Evolutionary conservation across 2,329 filamentous ascomycete species (phyloP).

Genomic region (Gaeumannomyces tritici): DNA sequence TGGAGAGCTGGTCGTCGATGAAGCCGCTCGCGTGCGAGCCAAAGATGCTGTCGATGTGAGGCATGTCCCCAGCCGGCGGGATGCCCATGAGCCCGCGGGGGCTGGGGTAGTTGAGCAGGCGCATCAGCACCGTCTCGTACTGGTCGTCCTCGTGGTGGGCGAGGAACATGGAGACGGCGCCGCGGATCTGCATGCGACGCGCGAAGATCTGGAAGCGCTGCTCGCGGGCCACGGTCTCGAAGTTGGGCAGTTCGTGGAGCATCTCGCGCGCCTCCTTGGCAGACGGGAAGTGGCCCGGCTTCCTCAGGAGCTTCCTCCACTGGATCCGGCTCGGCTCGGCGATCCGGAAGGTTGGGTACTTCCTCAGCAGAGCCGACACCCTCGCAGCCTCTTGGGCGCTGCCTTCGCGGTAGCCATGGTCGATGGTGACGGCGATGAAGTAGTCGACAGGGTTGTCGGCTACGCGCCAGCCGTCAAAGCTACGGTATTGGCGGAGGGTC

Average conservation of each 20-base stretch:
- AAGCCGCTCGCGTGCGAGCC: constrained; percentile 60
- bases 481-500: constrained; percentile 19
- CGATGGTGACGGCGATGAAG: constrained; percentile 40
- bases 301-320: constrained; percentile 34
- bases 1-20: constrained; percentile 31
- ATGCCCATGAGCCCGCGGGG: constrained; percentile 69
- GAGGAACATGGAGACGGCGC: constrained; percentile 56
- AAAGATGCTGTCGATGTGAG: constrained; percentile 70
- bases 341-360: not conserved
- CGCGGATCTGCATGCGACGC: constrained; percentile 37
- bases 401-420: constrained; percentile 46
- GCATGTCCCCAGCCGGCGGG: constrained; percentile 55
- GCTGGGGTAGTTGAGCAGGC: constrained; percentile 57
- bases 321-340: constrained; percentile 19
- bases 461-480: constrained; percentile 25
- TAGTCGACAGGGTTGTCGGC: constrained; percentile 31
- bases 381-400: constrained; percentile 41
- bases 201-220: constrained; percentile 68
- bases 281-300: not conserved
- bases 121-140: constrained; percentile 79
- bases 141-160: constrained; percentile 89
- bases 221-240: constrained; percentile 69
- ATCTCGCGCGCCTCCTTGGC: not conserved
- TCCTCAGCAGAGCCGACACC: constrained; percentile 23
- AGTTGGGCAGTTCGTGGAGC: constrained; percentile 36